Percentiles rank a stretch among this genome's conserved stretches.
Evolutionary conservation across 139 green algal genomes (phyloP).

Genomic region (Dunaliella primolecta): DNA sequence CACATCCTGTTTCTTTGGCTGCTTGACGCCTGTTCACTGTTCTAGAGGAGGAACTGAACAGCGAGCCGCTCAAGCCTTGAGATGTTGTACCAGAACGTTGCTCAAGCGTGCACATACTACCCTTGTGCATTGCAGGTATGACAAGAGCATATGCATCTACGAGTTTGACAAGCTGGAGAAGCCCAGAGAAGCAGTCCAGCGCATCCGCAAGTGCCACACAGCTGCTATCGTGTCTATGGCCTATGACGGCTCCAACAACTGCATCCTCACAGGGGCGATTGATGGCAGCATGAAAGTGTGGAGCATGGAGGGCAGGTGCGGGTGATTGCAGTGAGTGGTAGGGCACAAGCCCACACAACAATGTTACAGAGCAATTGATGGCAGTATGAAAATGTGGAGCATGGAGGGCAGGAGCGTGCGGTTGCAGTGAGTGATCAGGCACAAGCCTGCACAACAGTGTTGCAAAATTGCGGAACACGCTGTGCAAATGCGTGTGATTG

Average conservation of each 20-base stretch:
- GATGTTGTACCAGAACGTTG: too few relatives aligned
- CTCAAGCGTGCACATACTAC: too few relatives aligned
- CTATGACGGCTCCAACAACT: slow-evolving; percentile 56
- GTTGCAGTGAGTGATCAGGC: not conserved
- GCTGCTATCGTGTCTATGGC: slow-evolving; percentile 56
- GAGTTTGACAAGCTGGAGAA: slow-evolving; percentile 66
- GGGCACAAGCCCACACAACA: not conserved
- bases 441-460: not conserved
- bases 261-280: slow-evolving; percentile 48
- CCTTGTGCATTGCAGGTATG: slow-evolving; percentile 46
- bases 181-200: slow-evolving; percentile 41
- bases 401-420: not conserved
- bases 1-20: too few relatives aligned
- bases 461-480: too few relatives aligned
- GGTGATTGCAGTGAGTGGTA: not conserved
- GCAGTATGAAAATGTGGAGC: too few relatives aligned
- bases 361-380: too few relatives aligned
- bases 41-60: too few relatives aligned
- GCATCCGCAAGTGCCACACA: slow-evolving; percentile 51
- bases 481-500: too few relatives aligned
- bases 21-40: too few relatives aligned
- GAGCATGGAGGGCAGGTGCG: slow-evolving; percentile 66
- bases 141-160: slow-evolving; percentile 66
- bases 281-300: slow-evolving; percentile 66
- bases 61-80: too few relatives aligned